Base-by-base conservation (phyloP, 2,329 filamentous ascomycete genomes). In the Alternaria sp. region DNA sequence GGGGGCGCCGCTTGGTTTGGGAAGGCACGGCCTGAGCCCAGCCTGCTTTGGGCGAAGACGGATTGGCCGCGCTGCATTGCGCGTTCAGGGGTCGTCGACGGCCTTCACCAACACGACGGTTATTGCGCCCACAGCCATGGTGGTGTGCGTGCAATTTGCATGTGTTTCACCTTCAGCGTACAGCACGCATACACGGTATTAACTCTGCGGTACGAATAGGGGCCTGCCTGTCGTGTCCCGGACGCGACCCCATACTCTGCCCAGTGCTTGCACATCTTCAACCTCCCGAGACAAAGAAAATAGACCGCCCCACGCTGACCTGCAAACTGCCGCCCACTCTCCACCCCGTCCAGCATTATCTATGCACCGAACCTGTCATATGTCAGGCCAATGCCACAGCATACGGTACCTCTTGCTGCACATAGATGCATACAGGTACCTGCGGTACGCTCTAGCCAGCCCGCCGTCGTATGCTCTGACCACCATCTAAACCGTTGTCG, bases 111-210 rank as follows among this genome's bases (percentile, higher is more conserved):
- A 45, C 58, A 58, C 59, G 57, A 61, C 60, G 47, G 60, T 60
- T 61, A 55, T 57, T 53, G 41, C 37, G 30, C n/a, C 14, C 49
- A 21, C 55, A 44, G 21, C 58, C 18, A 15, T 58, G 30, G 30
- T 63, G 41, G 60, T 68, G 58, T 68, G 65, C 30, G 53, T 60
- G 56, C 61, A 70, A 69, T 72, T 61, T 71, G 69, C 63, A 61
- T 63, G 46, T 58, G 68, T 62, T 63, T 67, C 67, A 64, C 49
- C 26, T 44, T 41, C 25, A 28, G 49, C 21, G 30, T 45, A 60
- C 30, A 28, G 46, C 59, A 60, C 63, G 58, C 56, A 53, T 54
- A 58, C 26, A 41, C 23, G n/a, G 45, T 46, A 50, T 54, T 57
- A 44, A 53, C 43, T 37, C 12, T 56, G 55, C 56, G 61, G 53